A percentile compares a stretch with the other conserved stretches of the same genome.
Conservation (phyloP, 108 stramenopile genomes). For the Conticribra weissflogii region DNA sequence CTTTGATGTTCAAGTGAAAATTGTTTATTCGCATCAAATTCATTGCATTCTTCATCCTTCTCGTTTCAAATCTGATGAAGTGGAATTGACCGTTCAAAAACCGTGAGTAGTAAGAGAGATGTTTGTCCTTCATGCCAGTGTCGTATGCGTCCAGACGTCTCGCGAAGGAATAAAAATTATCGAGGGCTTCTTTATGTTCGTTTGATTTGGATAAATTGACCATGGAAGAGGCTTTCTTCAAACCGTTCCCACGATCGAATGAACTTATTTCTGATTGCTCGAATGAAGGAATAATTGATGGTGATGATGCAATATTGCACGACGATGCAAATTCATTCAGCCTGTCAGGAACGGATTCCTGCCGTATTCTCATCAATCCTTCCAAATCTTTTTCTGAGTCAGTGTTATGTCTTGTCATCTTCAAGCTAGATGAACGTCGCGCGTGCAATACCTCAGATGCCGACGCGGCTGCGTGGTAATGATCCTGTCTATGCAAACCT, state of each 20-base stretch:
- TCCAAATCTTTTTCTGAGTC: conserved; percentile 59
- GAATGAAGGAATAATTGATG: too few relatives aligned
- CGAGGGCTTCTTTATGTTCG: conserved; percentile 73
- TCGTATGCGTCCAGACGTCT: conserved; percentile 67
- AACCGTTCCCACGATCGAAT: conserved; percentile 24
- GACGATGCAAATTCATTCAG: conserved; percentile 56
- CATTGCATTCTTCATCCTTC: conserved; percentile 90
- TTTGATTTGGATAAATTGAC: conserved; percentile 59
- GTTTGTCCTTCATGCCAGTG: conserved; percentile 85
- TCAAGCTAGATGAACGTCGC: conserved; percentile 22
- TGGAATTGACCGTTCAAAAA: conserved; percentile 93
- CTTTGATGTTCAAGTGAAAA: conserved; percentile 74
- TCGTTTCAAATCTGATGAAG: conserved; percentile 97
- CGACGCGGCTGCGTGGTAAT: conserved; percentile 62
- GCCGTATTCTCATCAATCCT: conserved; percentile 45
- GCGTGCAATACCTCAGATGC: conserved; percentile 68
- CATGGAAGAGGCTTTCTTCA: conserved; percentile 69
- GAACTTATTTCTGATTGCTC: not conserved
- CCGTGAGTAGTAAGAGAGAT: conserved; percentile 87
- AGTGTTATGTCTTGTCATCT: conserved; percentile 25
- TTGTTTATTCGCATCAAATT: conserved; percentile 84
- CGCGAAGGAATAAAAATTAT: conserved; percentile 86
- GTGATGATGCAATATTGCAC: conserved; percentile 39
- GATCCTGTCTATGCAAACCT: conserved; percentile 55
- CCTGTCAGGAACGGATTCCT: conserved; percentile 71